Evolutionary conservation across 129 eudicot genomes (phyloP).

Genomic region (Glebionis coronaria): DNA sequence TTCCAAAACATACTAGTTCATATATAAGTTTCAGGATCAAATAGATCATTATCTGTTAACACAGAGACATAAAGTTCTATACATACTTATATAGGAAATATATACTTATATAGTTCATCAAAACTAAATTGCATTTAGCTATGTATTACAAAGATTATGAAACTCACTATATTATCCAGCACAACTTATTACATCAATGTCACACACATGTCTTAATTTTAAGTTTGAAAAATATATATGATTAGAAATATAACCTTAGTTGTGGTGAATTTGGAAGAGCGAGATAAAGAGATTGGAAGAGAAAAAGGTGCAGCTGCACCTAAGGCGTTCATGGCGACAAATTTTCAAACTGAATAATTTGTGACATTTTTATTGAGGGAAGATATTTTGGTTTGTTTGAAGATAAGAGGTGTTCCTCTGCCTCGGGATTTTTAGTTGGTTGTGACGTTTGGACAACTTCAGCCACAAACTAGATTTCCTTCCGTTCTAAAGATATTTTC

Average conservation of each 20-base stretch:
- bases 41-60: background rate
- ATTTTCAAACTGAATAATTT: constrained; percentile 17
- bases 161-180: no score
- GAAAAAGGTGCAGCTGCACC: constrained; percentile 65
- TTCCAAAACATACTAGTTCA: constrained; percentile 1
- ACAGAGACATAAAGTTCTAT: background rate
- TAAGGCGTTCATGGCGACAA: constrained; percentile 55
- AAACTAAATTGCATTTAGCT: no score
- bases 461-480: background rate
- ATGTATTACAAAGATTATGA: no score
- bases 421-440: no score
- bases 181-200: no score
- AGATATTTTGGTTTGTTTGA: no score
- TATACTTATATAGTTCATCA: no score
- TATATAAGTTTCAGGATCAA: constrained; percentile 6
- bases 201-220: background rate
- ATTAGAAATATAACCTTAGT: constrained; percentile 42
- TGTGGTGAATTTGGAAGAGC: constrained; percentile 42
- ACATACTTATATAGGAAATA: no score
- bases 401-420: no score
- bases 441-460: background rate
- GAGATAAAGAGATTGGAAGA: constrained; percentile 50
- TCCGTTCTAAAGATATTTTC: background rate
- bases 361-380: background rate
- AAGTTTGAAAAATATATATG: background rate